phyloP scores from a whole-genome alignment of 176 grass and related monocot genomes.

The Raddia distichophylla region DNA sequence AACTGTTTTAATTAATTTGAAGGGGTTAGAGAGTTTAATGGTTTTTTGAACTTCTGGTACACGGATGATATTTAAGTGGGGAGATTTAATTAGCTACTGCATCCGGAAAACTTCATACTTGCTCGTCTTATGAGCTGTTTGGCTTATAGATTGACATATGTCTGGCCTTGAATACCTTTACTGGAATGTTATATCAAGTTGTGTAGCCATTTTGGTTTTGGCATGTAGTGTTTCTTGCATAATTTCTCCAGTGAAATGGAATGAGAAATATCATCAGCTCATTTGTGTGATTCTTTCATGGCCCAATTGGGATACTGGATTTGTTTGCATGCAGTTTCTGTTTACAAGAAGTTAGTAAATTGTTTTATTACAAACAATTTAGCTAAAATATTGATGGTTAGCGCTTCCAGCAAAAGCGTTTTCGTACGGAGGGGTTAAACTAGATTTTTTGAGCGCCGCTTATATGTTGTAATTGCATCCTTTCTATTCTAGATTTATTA shows the following conservation, averaged over 20 bases:
- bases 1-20: background rate
- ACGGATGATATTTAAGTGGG: conserved; percentile 6
- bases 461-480: background rate
- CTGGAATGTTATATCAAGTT: conserved; percentile 1
- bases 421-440: background rate
- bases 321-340: background rate
- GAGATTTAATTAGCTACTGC: conserved; percentile 25
- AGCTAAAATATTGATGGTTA: conserved; percentile 20
- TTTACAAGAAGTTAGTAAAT: background rate
- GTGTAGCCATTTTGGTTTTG: background rate
- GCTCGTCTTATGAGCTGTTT: conserved; percentile 17
- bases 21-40: background rate
- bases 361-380: conserved; percentile 1
- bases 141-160: background rate
- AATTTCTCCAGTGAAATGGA: background rate
- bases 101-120: background rate
- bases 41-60: conserved; percentile 25
- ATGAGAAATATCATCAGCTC: background rate
- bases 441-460: background rate
- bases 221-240: background rate
- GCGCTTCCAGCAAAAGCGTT: background rate
- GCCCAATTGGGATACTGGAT: background rate
- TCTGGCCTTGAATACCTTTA: background rate
- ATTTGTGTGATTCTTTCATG: background rate
- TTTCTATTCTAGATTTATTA: conserved; percentile 6